These are phyloP conservation scores for Polygonum maritimum DNA, from an alignment of 148 eudicot genomes.

Conservation along the genomic window DNA sequence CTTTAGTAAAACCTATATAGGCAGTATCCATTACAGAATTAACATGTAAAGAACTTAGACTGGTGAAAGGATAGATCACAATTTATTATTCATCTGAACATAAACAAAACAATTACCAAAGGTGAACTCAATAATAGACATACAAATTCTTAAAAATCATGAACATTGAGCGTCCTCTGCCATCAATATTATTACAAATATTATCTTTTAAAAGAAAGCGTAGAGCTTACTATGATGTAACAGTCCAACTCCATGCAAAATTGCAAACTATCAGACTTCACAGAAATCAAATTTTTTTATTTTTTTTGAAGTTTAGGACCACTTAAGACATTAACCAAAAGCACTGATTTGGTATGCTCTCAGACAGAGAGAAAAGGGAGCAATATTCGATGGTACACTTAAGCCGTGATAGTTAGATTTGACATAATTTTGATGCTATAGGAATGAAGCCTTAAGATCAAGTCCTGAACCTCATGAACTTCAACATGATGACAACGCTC, in stretches of 20 bases:
- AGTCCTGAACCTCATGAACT: not conserved
- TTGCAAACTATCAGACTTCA: not conserved
- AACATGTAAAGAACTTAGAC: not conserved
- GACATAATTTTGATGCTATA: not conserved
- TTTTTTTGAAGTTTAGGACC: not conserved
- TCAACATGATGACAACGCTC: not conserved
- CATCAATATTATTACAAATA: not conserved
- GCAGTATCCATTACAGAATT: not conserved
- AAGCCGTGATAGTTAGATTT: not conserved
- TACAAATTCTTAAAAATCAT: not conserved
- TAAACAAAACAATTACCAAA: not conserved
- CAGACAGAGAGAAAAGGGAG: not conserved
- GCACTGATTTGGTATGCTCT: not conserved
- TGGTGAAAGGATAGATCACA: not conserved
- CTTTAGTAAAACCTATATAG: not conserved
- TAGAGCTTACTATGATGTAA: not conserved
- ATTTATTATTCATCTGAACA: not conserved
- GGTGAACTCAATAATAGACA: not conserved
- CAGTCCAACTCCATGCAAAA: not conserved
- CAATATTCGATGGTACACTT: conserved; percentile 5
- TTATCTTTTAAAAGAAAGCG: not conserved
- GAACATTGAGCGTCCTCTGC: not conserved
- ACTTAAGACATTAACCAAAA: not conserved
- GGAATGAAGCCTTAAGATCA: not conserved
- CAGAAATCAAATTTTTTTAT: not conserved